Conservation (phyloP, 805 yeast genomes). For the Saccharomycopsis javanensis region DNA sequence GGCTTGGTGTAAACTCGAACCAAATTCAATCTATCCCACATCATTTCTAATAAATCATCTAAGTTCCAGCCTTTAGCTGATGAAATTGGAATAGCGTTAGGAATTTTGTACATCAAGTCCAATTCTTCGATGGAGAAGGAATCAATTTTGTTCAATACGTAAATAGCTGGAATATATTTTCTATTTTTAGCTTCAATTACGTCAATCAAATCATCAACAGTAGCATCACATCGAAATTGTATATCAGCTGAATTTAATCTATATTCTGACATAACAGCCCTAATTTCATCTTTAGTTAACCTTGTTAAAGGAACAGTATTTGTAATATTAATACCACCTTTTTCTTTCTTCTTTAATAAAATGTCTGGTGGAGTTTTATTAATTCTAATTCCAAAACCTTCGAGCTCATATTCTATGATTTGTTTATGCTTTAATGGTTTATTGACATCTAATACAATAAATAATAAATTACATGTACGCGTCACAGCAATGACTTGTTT, state of each 20-base stretch:
- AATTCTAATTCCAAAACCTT: conserved; percentile 94
- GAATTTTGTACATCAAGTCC: conserved; percentile 82
- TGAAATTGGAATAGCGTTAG: conserved; percentile 94
- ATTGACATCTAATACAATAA: conserved; percentile 90
- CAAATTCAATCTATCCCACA: conserved; percentile 89
- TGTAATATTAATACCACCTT: conserved; percentile 92
- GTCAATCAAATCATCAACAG: conserved; percentile 93
- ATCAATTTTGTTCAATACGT: conserved; percentile 92
- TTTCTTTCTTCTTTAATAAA: conserved; percentile 81
- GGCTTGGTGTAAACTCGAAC: conserved; percentile 98
- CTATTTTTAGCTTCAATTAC: conserved; percentile 84
- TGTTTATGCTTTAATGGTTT: conserved; percentile 92
- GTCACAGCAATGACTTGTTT: conserved; percentile 98
- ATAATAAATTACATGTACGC: conserved; percentile 89
- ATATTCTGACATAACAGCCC: conserved; percentile 94
- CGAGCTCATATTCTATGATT: conserved; percentile 88
- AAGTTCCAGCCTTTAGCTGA: conserved; percentile 95
- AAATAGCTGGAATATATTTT: conserved; percentile 90
- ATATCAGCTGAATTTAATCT: conserved; percentile 93
- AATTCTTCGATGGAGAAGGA: conserved; percentile 90
- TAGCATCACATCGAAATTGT: conserved; percentile 94
- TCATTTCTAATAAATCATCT: conserved; percentile 84
- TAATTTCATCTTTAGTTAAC: conserved; percentile 83
- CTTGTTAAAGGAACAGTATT: conserved; percentile 89
- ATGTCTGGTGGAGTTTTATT: conserved; percentile 92